Evolutionary conservation across 2,329 filamentous ascomycete genomes (phyloP).

Genomic region (Bipolaris zeicola): DNA sequence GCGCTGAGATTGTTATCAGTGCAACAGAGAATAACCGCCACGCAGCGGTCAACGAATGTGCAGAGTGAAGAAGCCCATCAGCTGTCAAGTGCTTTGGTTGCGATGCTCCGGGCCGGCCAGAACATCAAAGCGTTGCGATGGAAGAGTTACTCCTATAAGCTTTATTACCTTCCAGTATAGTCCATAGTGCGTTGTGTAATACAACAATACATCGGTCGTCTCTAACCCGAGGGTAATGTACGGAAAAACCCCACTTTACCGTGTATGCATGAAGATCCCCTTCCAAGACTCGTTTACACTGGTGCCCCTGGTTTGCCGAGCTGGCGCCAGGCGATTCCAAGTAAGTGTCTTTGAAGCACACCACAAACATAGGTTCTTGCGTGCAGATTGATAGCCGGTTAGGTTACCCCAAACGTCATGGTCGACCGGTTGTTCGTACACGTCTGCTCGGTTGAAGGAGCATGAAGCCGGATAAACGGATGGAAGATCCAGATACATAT

Average conservation of each 20-base stretch:
- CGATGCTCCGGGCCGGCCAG: no score
- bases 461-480: constrained; percentile 12
- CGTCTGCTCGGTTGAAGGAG: neutral
- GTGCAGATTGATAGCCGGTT: constrained; percentile 16
- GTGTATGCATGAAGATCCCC: constrained; percentile 13
- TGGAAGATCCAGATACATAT: constrained; percentile 18
- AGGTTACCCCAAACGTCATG: constrained; percentile 22
- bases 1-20: no score
- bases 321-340: constrained; percentile 5
- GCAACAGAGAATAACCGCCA: no score
- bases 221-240: constrained; percentile 16
- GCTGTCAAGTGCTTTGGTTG: no score
- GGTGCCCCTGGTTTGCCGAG: constrained; percentile 9
- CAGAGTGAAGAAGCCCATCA: no score
- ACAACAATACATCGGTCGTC: constrained; percentile 10
- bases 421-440: constrained; percentile 17
- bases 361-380: constrained; percentile 17
- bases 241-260: constrained; percentile 16
- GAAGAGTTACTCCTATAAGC: neutral
- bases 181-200: neutral
- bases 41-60: no score
- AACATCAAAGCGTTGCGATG: no score
- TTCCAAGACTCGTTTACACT: constrained; percentile 17
- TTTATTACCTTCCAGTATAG: neutral
- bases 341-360: constrained; percentile 9